phyloP scores from a whole-genome alignment of 768 basidiomycete genomes.

The Amanita muscaria region DNA sequence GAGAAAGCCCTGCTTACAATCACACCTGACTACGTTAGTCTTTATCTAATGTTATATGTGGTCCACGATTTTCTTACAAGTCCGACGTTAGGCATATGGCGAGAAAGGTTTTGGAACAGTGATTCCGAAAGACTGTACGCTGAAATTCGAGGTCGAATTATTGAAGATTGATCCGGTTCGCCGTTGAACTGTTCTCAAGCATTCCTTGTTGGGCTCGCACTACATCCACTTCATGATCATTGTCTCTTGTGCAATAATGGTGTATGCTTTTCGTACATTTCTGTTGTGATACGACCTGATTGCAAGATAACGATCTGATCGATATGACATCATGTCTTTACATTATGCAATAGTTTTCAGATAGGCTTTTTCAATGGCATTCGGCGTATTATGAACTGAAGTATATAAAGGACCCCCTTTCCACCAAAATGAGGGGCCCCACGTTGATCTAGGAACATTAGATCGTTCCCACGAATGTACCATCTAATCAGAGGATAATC shows the following conservation, averaged over 20 bases:
- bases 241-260: background rate
- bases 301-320: background rate
- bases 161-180: slow-evolving; percentile 54
- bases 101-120: slow-evolving; percentile 66
- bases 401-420: no score
- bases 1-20: slow-evolving; percentile 60
- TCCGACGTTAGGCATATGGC: slow-evolving; percentile 53
- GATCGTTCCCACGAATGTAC: no score
- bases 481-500: no score
- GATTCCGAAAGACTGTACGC: slow-evolving; percentile 67
- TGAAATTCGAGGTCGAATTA: slow-evolving; percentile 81
- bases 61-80: slow-evolving; percentile 6
- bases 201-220: background rate
- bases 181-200: background rate
- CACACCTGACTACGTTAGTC: slow-evolving; percentile 71
- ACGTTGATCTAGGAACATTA: no score
- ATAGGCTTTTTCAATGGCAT: no score
- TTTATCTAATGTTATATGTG: slow-evolving; percentile 7
- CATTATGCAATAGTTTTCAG: no score
- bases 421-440: no score
- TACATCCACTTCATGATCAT: background rate
- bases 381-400: no score
- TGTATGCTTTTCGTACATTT: slow-evolving; percentile 6
- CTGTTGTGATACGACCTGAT: background rate
- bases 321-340: no score